Evolutionary conservation across 805 yeast genomes (phyloP), one percentile per base, ranked within the genome.

Genomic region (Metschnikowia bowlesiae): DNA sequence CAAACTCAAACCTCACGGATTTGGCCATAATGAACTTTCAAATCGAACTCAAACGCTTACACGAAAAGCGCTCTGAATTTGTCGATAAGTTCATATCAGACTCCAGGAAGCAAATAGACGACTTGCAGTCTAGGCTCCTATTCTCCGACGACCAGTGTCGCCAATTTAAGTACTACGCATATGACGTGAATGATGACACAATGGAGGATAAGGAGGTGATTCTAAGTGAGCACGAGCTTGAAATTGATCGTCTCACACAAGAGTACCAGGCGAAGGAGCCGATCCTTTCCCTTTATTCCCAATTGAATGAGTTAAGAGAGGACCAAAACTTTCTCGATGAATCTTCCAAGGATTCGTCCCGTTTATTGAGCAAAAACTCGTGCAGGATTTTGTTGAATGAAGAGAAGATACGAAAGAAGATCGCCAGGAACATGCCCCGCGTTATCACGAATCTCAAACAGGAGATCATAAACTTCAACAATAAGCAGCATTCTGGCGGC

Each of bases 301-400:
- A 78, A 41, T 76, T 87, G 54, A 71, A 79, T 40, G 76, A 74
- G 2, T 65, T 90, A 28, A 64, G 82, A 38, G 66, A 71, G 11
- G 95, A 89, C 55, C 86, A 85, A 53, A 55, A 64, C 1, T 79
- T 79, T 43, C 74, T 94, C 36, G 84, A 77, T 35, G 85, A 82
- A 53, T 82, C 94, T 4, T 78, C 86, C 1, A 84, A 82, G 59
- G 94, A 92, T 63, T 83, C 97, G 0, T 82, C 92, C 0, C 76
- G 98, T 53, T 73, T 91, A 39, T 66, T 86, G 42, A 81, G 85
- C 54, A 81, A 87, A 60, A 84, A 86, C 58, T 85, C 90, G 1
- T 91, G 92, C 55, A 84, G 83, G 53, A 84, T 91, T 26, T 70
- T 92, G 51, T 73, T 87, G 50, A 79, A 85, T 50, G 99, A 92